Percentiles rank a stretch among this genome's conserved stretches.
phyloP scores from a whole-genome alignment of 2,329 filamentous ascomycete genomes.

The Cladosporium sphaerospermum region DNA sequence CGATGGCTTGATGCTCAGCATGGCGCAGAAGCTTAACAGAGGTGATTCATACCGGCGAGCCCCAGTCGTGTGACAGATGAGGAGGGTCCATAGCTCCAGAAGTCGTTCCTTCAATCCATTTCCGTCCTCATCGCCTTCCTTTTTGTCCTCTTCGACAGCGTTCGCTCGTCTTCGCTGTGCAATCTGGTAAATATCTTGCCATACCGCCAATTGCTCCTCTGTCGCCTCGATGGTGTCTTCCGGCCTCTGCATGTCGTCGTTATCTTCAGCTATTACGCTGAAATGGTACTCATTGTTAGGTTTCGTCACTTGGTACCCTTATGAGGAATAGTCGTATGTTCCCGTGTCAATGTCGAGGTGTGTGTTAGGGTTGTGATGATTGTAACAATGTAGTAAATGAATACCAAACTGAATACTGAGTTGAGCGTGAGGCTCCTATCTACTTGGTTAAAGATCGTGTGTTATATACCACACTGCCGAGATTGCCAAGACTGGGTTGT shows the following conservation, averaged over 20 bases:
- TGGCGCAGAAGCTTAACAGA: constrained; percentile 13
- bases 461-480: too few species aligned
- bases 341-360: too few species aligned
- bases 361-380: too few species aligned
- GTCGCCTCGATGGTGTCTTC: constrained; percentile 1
- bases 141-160: neutral
- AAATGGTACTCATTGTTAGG: constrained; percentile 9
- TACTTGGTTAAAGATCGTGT: too few species aligned
- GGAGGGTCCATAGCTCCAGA: constrained; percentile 9
- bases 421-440: too few species aligned
- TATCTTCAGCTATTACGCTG: neutral
- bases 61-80: constrained; percentile 6
- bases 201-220: constrained; percentile 6
- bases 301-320: too few species aligned
- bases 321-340: too few species aligned
- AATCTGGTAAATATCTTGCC: neutral
- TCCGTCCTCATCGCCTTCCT: neutral
- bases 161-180: neutral
- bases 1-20: constrained; percentile 14
- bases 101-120: neutral
- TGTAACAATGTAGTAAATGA: too few species aligned
- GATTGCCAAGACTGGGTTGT: too few species aligned
- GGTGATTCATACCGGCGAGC: constrained; percentile 11
- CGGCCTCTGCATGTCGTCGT: neutral
- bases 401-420: too few species aligned